Evolutionary conservation across 2,329 filamentous ascomycete genomes (phyloP).

Genomic region (Aspergillus fumigatus): DNA sequence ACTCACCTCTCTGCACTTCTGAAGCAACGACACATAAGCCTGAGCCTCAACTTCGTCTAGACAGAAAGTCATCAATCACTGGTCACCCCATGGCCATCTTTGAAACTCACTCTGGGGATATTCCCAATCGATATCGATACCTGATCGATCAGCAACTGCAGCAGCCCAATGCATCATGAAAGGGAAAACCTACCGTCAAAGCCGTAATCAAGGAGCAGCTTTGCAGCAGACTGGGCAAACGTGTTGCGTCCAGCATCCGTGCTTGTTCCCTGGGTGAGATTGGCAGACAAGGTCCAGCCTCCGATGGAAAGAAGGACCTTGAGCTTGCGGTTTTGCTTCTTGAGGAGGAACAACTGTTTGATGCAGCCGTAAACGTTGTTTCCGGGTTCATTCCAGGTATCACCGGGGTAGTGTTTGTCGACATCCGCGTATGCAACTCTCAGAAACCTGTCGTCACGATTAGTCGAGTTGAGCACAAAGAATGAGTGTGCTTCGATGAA

Average conservation of each 20-base stretch:
- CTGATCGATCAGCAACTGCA: slow-evolving; percentile 14
- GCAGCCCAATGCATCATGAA: not conserved
- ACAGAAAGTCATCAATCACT: slow-evolving; percentile 9
- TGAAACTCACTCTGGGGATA: slow-evolving; percentile 35
- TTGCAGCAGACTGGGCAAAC: slow-evolving; percentile 69
- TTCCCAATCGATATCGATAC: slow-evolving; percentile 47
- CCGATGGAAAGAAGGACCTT: slow-evolving; percentile 80
- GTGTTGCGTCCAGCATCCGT: slow-evolving; percentile 56
- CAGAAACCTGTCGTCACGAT: slow-evolving; percentile 39
- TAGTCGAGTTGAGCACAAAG: slow-evolving; percentile 1
- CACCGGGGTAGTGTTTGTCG: slow-evolving; percentile 64
- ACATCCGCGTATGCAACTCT: slow-evolving; percentile 65
- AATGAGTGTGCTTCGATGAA: not conserved
- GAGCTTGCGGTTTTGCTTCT: slow-evolving; percentile 68
- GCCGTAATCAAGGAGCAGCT: slow-evolving; percentile 73
- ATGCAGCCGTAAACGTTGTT: slow-evolving; percentile 71
- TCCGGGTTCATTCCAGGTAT: slow-evolving; percentile 65
- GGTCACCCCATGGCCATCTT: not conserved
- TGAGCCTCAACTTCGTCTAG: slow-evolving; percentile 40
- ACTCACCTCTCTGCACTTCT: slow-evolving; percentile 37
- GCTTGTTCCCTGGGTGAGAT: slow-evolving; percentile 67
- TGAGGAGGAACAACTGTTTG: slow-evolving; percentile 71
- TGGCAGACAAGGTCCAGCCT: slow-evolving; percentile 73
- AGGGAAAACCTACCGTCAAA: slow-evolving; percentile 48
- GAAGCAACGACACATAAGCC: slow-evolving; percentile 42